Evolutionary conservation across 75 land plant genomes (phyloP).

Genomic region (Cryptomeria japonica): DNA sequence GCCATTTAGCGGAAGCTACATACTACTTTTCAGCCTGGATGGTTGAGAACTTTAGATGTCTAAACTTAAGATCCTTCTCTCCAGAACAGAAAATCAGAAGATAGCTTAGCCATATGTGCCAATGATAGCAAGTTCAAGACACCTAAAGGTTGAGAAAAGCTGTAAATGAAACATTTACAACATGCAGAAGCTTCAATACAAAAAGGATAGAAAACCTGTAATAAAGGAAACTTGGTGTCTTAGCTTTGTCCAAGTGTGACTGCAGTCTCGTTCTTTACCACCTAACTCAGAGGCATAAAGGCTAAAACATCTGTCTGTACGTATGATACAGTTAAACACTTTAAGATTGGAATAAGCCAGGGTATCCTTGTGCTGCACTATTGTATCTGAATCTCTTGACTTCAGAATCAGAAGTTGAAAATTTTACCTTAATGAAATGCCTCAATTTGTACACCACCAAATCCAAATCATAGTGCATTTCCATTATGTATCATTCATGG

Average conservation of each 20-base stretch:
- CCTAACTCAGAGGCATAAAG: not conserved
- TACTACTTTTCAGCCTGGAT: not conserved
- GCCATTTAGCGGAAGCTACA: not conserved
- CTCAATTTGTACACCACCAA: not conserved
- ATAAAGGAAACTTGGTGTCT: not conserved
- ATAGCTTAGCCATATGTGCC: not conserved
- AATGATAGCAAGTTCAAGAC: not conserved
- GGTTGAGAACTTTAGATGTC: not conserved
- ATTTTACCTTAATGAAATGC: not conserved
- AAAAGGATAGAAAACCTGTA: not conserved
- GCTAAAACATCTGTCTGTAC: not conserved
- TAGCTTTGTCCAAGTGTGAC: not conserved
- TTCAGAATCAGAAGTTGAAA: not conserved
- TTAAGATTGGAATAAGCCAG: not conserved
- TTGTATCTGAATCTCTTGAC: not conserved
- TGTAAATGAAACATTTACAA: not conserved
- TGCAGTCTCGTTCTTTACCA: not conserved
- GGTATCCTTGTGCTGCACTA: not conserved
- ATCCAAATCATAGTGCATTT: not conserved
- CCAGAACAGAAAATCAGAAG: not conserved
- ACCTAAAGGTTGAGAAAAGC: not conserved
- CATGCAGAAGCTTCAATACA: not conserved
- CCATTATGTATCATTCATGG: not conserved
- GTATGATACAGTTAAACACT: not conserved
- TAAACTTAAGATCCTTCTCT: not conserved